Evolutionary conservation across 2,329 filamentous ascomycete genomes (phyloP), one percentile per base, ranked within the genome.

Genomic region (Grosmannia huntii): DNA sequence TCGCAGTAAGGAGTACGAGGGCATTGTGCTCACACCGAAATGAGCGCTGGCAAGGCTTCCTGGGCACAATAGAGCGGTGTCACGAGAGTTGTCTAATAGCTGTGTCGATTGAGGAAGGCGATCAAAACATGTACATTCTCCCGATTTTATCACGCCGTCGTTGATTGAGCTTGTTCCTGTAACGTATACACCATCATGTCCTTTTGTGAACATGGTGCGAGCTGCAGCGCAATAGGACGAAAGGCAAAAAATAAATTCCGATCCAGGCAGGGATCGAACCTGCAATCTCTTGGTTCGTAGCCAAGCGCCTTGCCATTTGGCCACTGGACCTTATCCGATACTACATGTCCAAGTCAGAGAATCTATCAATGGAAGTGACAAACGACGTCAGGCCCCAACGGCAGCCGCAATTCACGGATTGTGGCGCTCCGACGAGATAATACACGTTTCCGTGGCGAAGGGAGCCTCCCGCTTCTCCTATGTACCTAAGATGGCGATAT

Each of bases 1-100:
- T 67, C 82, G 83, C 62, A 87, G 87, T 61, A 83, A 95, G 68
- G 90, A 95, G 66, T 97, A 95, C 67, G 94, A 97, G 68, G 94
- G 92, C 1, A 84, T 99, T 48, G 84, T 96, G 60, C 81, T 89
- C 58, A 81, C 86, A 57, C 78, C 79, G 14, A 81, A 75, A 61
- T 76, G 68, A 53, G 41, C 19, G 41, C 16, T 44, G 7, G 41
- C 16, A 19, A 9, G 19, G 41, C 41, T 21, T 44, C 41, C 41
- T 19, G 19, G 41, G 21, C 41, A 44, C 41, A 19, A 44, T n/a
- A 44, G 41, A 44, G 41, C 41, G 19, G 41, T 44, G 41, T 44
- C 41, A 19, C 7, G 16, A 44, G 7, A n/a, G 41, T n/a, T 44
- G 41, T 44, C 41, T 44, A 44, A 44, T 44, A 44, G 41, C 41